Conservation (phyloP, 1,139 yeast genomes). For the Protomyces lactucae-debilis region DNA sequence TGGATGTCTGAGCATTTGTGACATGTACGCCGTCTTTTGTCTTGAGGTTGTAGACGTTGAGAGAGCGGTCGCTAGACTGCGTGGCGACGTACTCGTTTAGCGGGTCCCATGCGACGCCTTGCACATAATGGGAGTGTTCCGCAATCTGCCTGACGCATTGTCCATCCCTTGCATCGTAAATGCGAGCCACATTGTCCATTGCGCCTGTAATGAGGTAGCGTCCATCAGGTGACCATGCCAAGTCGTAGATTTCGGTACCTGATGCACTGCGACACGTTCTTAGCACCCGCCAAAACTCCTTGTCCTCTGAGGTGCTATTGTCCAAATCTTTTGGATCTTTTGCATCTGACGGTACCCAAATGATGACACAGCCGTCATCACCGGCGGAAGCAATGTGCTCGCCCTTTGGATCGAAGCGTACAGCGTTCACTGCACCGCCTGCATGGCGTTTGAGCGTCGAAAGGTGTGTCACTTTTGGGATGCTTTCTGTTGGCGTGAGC, state of each 20-base stretch:
- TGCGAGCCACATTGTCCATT: conserved; percentile 77
- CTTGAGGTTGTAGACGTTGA: conserved; percentile 51
- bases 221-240: conserved; percentile 87
- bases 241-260: conserved; percentile 73
- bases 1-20: conserved; percentile 22
- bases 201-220: conserved; percentile 76
- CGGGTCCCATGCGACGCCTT: conserved; percentile 97
- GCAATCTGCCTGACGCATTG: conserved; percentile 57
- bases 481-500: conserved; percentile 26
- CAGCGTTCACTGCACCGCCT: conserved; percentile 82
- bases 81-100: conserved; percentile 67
- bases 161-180: conserved; percentile 49
- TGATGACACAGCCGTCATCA: conserved; percentile 81
- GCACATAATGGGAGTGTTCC: conserved; percentile 84
- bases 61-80: conserved; percentile 83
- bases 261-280: conserved; percentile 55
- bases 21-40: conserved; percentile 30
- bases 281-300: conserved; percentile 67
- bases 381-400: conserved; percentile 73
- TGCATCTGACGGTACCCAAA: conserved; percentile 64
- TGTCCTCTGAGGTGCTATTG: conserved; percentile 47
- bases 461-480: conserved; percentile 52
- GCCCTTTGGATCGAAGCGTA: conserved; percentile 69
- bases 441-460: conserved; percentile 81
- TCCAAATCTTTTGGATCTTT: conserved; percentile 33